Evolutionary conservation across 2,329 filamentous ascomycete species (phyloP).

Genomic region (Apiospora marii): DNA sequence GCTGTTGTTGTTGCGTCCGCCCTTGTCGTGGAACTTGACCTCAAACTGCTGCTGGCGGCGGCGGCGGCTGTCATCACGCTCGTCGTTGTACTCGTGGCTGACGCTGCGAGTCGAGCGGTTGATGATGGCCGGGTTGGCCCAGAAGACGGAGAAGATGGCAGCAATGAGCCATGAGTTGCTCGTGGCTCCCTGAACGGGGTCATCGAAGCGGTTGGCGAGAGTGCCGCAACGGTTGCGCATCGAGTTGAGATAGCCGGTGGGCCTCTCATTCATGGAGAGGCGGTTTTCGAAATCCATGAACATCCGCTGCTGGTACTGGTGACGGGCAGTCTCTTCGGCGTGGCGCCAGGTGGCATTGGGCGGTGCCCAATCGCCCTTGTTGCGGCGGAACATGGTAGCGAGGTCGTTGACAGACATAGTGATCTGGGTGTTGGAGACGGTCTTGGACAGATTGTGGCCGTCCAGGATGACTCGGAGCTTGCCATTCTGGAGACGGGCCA

Average conservation of each 20-base stretch:
- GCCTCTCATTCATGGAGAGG: slow-evolving; percentile 35
- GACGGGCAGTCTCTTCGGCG: slow-evolving; percentile 45
- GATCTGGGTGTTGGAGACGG: slow-evolving; percentile 48
- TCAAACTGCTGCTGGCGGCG: slow-evolving; percentile 32
- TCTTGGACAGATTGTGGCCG: slow-evolving; percentile 44
- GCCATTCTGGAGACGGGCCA: slow-evolving; percentile 53
- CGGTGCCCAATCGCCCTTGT: slow-evolving; percentile 45
- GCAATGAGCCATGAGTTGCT: slow-evolving; percentile 54
- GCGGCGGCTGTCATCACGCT: slow-evolving; percentile 34
- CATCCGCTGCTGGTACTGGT: slow-evolving; percentile 40
- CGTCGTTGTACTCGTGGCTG: slow-evolving; percentile 32
- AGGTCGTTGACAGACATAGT: slow-evolving; percentile 52
- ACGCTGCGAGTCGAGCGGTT: slow-evolving; percentile 45
- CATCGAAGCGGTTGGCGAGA: slow-evolving; percentile 46
- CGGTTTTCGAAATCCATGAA: slow-evolving; percentile 44
- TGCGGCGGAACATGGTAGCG: slow-evolving; percentile 46
- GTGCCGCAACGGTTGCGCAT: slow-evolving; percentile 33
- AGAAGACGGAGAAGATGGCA: slow-evolving; percentile 54
- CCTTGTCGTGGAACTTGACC: slow-evolving; percentile 53
- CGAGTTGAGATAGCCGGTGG: slow-evolving; percentile 19
- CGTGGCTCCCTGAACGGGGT: slow-evolving; percentile 52
- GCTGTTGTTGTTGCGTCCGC: slow-evolving; percentile 49
- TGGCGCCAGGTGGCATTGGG: slow-evolving; percentile 51
- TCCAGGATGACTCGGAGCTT: slow-evolving; percentile 52
- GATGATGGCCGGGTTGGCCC: slow-evolving; percentile 51